Evolutionary conservation across 257 asterid genomes (phyloP), one percentile per base, ranked within the genome.

Genomic region (Apocynum venetum): DNA sequence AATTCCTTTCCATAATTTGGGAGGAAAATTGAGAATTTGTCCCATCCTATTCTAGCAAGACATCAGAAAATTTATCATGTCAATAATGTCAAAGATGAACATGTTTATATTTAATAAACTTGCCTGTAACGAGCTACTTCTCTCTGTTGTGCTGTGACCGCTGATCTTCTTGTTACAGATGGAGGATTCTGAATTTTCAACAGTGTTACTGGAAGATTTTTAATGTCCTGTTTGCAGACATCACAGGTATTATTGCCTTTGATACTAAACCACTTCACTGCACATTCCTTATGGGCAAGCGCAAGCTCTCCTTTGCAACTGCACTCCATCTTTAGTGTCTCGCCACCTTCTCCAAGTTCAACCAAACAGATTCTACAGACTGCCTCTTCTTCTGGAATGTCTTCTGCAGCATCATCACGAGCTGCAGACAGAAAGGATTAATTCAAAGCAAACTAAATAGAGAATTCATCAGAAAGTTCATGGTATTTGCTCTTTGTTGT

Each of bases 291-390:
- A 85, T 95, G 99, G 49, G 97, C 96, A 77, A 95, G 98, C 66
- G 99, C 98, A 81, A 95, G 97, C 84, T 91, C 99, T 78, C 99
- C 99, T 84, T 90, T 95, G 86, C 99, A 95, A 79, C 97, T 90
- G 87, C 99, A 95, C 86, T 93, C 99, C 97, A 95, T 83, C 86
- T 95, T 95, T 69, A 95, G 85, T 19, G 98, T 87, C 85, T 93
- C 99, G 8, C 98, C 94, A 47, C 94, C 99, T 93, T 93, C 99
- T 69, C 90, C 90, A 43, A 95, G 97, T 85, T 93, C 98, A 19
- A 93, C 86, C 3, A 95, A 88, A 83, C 99, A 95, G 77, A 95
- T 95, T 84, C 99, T 91, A 82, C 99, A 95, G 76, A 93, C 96
- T 51, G 99, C 99, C 83, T 95, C 98, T 88, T 95, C 99, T 84